A percentile compares a stretch with the other conserved stretches of the same genome.
Evolutionary conservation across 176 grass and related monocot species (phyloP).

Genomic region (Olyra latifolia): DNA sequence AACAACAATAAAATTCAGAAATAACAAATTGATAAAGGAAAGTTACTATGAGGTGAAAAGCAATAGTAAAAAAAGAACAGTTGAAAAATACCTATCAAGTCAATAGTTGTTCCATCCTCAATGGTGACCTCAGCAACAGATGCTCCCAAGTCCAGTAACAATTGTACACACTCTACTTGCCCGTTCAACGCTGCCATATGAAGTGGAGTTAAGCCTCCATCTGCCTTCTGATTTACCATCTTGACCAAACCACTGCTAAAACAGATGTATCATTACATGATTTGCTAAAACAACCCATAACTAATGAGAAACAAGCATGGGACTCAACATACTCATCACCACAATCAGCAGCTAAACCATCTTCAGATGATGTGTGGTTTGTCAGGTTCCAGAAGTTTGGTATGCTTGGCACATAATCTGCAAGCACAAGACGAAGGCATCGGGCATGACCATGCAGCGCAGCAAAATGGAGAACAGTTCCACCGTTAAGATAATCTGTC

Average conservation of each 20-base stretch:
- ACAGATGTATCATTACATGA: slow-evolving; percentile 11
- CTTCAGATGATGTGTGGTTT: slow-evolving; percentile 44
- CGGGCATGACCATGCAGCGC: slow-evolving; percentile 79
- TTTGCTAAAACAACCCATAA: background rate
- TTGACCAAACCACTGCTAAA: slow-evolving; percentile 52
- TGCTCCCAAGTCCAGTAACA: slow-evolving; percentile 83
- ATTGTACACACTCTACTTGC: slow-evolving; percentile 77
- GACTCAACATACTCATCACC: slow-evolving; percentile 54
- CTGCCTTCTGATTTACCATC: slow-evolving; percentile 66
- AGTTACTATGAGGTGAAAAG: slow-evolving; percentile 10
- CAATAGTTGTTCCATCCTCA: slow-evolving; percentile 84
- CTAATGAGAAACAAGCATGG: slow-evolving; percentile 1
- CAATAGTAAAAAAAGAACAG: background rate
- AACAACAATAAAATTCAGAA: slow-evolving; percentile 10
- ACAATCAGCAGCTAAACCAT: slow-evolving; percentile 55
- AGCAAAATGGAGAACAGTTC: slow-evolving; percentile 84
- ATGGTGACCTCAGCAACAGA: slow-evolving; percentile 73
- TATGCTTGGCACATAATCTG: slow-evolving; percentile 76
- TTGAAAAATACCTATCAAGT: slow-evolving; percentile 69
- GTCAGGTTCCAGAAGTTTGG: slow-evolving; percentile 52
- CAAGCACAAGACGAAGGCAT: slow-evolving; percentile 81
- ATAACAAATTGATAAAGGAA: background rate
- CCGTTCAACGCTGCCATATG: slow-evolving; percentile 97
- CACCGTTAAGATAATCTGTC: slow-evolving; percentile 86
- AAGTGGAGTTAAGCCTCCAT: slow-evolving; percentile 90